These are phyloP conservation scores for Geotrichum cucujoidarum DNA, from an alignment of 1,139 yeast genomes.

Conservation along the genomic window DNA sequence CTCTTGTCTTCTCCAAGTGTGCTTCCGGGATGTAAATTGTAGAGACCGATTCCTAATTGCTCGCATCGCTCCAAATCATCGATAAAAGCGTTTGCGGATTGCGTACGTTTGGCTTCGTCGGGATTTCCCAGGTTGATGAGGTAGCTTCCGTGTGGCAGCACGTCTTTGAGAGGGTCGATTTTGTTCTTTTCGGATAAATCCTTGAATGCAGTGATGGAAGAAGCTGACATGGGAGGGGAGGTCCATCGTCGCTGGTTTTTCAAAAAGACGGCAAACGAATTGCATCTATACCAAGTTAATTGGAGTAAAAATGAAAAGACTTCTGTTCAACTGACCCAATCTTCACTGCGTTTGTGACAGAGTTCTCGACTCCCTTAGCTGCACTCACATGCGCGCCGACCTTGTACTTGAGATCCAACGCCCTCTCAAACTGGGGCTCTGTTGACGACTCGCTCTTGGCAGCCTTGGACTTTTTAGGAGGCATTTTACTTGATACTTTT, in stretches of 20 bases:
- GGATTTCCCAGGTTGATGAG: conserved; percentile 91
- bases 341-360: conserved; percentile 68
- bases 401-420: conserved; percentile 22
- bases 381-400: conserved; percentile 39
- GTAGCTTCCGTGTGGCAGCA: conserved; percentile 92
- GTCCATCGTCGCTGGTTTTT: conserved; percentile 92
- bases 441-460: no score
- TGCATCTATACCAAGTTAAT: conserved; percentile 34
- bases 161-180: conserved; percentile 60
- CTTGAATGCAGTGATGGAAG: conserved; percentile 64
- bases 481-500: no score
- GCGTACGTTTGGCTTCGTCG: conserved; percentile 68
- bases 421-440: conserved; percentile 10
- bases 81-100: conserved; percentile 71
- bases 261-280: conserved; percentile 83
- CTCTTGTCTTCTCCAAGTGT: conserved; percentile 62
- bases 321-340: conserved; percentile 51
- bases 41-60: conserved; percentile 71
- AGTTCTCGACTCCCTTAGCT: conserved; percentile 54
- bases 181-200: conserved; percentile 55
- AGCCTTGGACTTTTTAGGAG: no score
- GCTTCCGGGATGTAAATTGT: conserved; percentile 95
- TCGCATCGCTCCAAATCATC: conserved; percentile 90
- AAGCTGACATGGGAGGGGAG: conserved; percentile 64
- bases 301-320: neutral